Conservation (phyloP, 768 basidiomycete genomes). For the Dioszegia crocea region DNA sequence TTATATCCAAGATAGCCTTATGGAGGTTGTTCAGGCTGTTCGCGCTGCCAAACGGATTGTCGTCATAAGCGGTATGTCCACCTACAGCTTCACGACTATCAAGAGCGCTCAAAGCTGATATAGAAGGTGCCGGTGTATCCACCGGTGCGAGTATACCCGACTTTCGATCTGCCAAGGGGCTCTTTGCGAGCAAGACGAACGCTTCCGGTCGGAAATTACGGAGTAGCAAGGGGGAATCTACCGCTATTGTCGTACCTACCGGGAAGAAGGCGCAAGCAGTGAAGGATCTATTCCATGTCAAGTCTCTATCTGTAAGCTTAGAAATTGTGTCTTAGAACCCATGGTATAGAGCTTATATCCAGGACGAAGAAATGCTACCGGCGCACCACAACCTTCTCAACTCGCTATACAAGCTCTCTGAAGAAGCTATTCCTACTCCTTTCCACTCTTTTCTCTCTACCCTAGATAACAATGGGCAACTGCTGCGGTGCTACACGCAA, state of each 20-base stretch:
- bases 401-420: background rate
- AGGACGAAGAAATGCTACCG: constrained; percentile 56
- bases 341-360: constrained; percentile 67
- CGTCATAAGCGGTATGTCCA: constrained; percentile 82
- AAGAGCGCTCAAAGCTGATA: background rate
- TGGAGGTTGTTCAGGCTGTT: constrained; percentile 4
- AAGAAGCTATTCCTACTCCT: constrained; percentile 2
- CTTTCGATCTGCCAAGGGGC: constrained; percentile 42
- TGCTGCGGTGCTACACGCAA: constrained; percentile 82
- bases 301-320: constrained; percentile 84
- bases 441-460: constrained; percentile 5
- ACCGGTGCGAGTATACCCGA: constrained; percentile 61
- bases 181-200: constrained; percentile 34
- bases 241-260: constrained; percentile 51
- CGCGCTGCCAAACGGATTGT: constrained; percentile 63
- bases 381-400: constrained; percentile 14
- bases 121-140: constrained; percentile 43
- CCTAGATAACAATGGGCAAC: constrained; percentile 15
- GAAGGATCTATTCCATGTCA: constrained; percentile 55
- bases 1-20: constrained; percentile 1
- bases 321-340: constrained; percentile 83
- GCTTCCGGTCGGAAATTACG: constrained; percentile 26
- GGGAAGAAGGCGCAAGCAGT: constrained; percentile 34
- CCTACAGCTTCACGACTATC: constrained; percentile 48
- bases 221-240: constrained; percentile 39